phyloP scores from a whole-genome alignment of 768 basidiomycete species.

The Naganishia onofrii region DNA sequence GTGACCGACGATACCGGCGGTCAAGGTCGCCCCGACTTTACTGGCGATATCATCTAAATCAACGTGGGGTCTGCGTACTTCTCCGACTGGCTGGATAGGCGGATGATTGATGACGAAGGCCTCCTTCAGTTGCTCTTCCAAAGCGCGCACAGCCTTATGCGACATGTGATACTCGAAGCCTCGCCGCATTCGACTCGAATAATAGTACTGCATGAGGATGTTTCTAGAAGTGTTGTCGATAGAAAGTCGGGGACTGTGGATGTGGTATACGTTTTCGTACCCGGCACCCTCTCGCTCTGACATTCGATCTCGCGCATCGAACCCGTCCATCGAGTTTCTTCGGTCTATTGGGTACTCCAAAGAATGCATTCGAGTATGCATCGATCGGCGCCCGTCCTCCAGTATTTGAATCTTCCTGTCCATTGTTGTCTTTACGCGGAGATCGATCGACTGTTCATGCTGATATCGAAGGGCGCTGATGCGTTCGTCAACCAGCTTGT shows the following conservation, averaged over 20 bases:
- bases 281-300: slow-evolving; percentile 64
- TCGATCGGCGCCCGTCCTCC: slow-evolving; percentile 5
- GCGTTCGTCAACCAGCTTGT: slow-evolving; percentile 1
- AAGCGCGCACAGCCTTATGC: slow-evolving; percentile 21
- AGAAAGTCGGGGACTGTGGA: slow-evolving; percentile 78
- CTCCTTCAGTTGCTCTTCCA: slow-evolving; percentile 24
- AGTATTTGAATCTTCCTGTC: slow-evolving; percentile 7
- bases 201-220: slow-evolving; percentile 83
- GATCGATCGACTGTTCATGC: not conserved
- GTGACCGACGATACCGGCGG: slow-evolving; percentile 6
- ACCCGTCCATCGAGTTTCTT: slow-evolving; percentile 21
- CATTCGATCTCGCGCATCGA: slow-evolving; percentile 29
- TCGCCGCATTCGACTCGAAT: slow-evolving; percentile 69
- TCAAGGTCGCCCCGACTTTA: slow-evolving; percentile 13
- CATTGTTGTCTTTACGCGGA: not conserved
- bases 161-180: slow-evolving; percentile 87
- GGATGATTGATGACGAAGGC: not conserved
- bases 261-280: slow-evolving; percentile 87
- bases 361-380: slow-evolving; percentile 19
- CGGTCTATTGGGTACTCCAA: not conserved
- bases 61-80: slow-evolving; percentile 4
- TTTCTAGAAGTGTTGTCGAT: slow-evolving; percentile 75
- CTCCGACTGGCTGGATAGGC: no score
- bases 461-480: not conserved
- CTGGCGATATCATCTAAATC: slow-evolving; percentile 3